Percentiles rank a stretch among this genome's conserved stretches.
These are phyloP conservation scores for Rhizophora apiculata DNA, from an alignment of 345 rosid genomes.

Conservation along the genomic window DNA sequence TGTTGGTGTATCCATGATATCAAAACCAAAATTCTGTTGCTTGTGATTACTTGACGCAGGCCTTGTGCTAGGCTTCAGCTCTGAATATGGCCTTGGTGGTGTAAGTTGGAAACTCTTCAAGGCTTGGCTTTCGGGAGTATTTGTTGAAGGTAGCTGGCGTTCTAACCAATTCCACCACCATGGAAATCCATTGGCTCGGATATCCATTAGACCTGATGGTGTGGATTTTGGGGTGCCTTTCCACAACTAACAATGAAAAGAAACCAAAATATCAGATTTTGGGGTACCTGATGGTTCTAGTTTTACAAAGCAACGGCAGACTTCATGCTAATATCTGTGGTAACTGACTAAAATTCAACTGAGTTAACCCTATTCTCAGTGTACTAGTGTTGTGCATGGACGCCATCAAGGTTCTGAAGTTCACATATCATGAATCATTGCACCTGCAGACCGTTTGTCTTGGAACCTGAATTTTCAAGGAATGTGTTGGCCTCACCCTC, in stretches of 20 bases:
- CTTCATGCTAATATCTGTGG: background rate
- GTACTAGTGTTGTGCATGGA: too few species aligned
- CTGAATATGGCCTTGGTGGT: slow-evolving; percentile 49
- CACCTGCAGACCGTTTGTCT: background rate
- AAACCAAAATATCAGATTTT: background rate
- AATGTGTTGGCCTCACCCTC: background rate
- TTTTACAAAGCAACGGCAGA: background rate
- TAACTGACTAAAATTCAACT: background rate
- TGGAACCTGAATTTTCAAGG: background rate
- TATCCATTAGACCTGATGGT: slow-evolving; percentile 38
- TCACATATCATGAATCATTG: background rate
- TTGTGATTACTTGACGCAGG: slow-evolving; percentile 44
- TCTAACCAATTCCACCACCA: slow-evolving; percentile 99
- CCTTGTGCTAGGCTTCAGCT: slow-evolving; percentile 52
- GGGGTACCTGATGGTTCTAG: too few species aligned
- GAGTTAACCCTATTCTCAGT: too few species aligned
- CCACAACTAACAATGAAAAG: slow-evolving; percentile 43
- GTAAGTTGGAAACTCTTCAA: slow-evolving; percentile 45
- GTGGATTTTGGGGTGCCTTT: slow-evolving; percentile 52
- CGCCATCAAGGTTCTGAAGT: background rate
- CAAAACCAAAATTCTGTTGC: slow-evolving; percentile 41
- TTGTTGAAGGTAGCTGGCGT: slow-evolving; percentile 47
- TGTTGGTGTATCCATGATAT: slow-evolving; percentile 59
- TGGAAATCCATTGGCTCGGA: slow-evolving; percentile 60
- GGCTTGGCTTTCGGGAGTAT: slow-evolving; percentile 41